Evolutionary conservation across 495 filamentous ascomycete genomes (phyloP).

Genomic region (Entonaema liquescens): DNA sequence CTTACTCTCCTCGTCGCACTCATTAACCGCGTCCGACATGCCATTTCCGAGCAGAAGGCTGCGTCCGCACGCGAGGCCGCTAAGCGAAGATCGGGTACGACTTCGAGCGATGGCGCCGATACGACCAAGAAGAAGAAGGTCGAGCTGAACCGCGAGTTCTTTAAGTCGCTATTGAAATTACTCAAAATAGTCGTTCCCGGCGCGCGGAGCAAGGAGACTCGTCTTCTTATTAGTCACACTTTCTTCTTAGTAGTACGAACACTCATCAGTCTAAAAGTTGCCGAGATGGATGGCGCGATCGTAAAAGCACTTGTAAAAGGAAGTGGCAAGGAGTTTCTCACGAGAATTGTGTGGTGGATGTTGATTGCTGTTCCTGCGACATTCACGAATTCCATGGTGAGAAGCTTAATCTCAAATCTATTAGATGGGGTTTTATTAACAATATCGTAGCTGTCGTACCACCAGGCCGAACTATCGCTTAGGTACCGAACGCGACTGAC

Average conservation of each 20-base stretch:
- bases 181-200: constrained; percentile 89
- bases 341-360: constrained; percentile 98
- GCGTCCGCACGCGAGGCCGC: constrained; percentile 77
- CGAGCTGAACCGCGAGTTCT: constrained; percentile 95
- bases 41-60: constrained; percentile 90
- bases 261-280: constrained; percentile 92
- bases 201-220: constrained; percentile 85
- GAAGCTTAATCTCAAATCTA: constrained; percentile 32
- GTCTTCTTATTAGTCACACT: constrained; percentile 84
- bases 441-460: constrained; percentile 79
- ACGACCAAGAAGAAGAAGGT: constrained; percentile 76
- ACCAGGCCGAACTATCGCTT: constrained; percentile 92
- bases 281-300: constrained; percentile 90
- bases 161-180: constrained; percentile 80
- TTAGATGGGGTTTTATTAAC: constrained; percentile 10
- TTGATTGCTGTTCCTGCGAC: constrained; percentile 95
- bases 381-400: constrained; percentile 98
- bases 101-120: constrained; percentile 54
- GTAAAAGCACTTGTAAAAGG: constrained; percentile 92
- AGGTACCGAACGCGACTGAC: constrained; percentile 93
- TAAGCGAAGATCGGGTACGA: constrained; percentile 65
- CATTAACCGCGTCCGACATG: constrained; percentile 88
- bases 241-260: constrained; percentile 85
- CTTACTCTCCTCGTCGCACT: constrained; percentile 90
- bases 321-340: constrained; percentile 88